Evolutionary conservation across 352 stramenopile species (phyloP), one percentile per base, ranked within the genome.

Genomic region (Lagenidium sp.): DNA sequence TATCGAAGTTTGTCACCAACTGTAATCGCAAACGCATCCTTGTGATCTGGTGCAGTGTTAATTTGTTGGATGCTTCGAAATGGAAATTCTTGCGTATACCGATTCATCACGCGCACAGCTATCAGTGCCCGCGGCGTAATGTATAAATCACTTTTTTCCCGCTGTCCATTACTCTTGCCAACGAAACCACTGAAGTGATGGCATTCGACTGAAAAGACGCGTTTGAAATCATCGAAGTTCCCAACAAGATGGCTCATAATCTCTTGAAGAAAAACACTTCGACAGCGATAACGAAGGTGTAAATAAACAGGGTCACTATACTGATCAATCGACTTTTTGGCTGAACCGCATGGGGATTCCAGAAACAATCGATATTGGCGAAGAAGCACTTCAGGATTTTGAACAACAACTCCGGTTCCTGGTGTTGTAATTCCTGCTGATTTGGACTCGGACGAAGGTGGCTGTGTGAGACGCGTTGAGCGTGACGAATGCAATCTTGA

Each of bases 251-350:
- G 75, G 41, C 71, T 88, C 70, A 91, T 85, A 2, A 91, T 50
- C 41, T 91, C 78, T 60, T 91, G 78, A 38, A 91, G 54, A 32
- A 91, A 91, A 20, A 68, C 57, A 30, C 83, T 91, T 12, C 76
- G 72, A 36, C 78, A 85, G 37, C 78, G 68, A 37, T 83, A 91
- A 1, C 78, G 73, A 23, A 91, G 68, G 12, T 75, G 65, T 24
- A 91, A 44, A 40, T 74, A 88, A 10, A 82, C 51, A 1, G 75
- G 50, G 16, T 91, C 78, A 6, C 66, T 59, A 38, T 88, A 84
- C 22, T 81, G 55, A 32, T 71, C 59, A 23, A 88, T 57, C 2
- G 53, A 49, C 50, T 73, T 76, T 47, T 85, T 80, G n/a, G 70
- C 51, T 2, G 61, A 51, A 1, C 75, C 78, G 24, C 66, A 83